Evolutionary conservation across 768 basidiomycete species (phyloP).

Genomic region (Hericium alpestre): DNA sequence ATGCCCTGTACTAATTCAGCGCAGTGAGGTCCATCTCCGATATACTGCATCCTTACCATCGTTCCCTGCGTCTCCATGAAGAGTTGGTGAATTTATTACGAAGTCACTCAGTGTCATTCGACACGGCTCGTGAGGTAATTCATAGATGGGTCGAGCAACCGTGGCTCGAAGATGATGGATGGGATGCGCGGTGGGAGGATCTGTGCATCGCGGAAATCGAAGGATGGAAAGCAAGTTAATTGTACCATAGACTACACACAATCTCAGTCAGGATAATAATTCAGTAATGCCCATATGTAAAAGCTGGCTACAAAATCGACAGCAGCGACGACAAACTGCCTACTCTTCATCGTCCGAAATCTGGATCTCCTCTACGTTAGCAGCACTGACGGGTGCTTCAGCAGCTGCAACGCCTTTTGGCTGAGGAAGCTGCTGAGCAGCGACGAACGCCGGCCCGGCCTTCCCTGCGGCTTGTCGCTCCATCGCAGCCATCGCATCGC

Average conservation of each 20-base stretch:
- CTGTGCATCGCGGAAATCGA: slow-evolving; percentile 70
- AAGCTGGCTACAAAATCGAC: too few species aligned
- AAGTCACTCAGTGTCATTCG: slow-evolving; percentile 58
- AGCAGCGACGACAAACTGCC: slow-evolving; percentile 8
- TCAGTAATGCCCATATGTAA: not conserved
- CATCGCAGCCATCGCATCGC: slow-evolving; percentile 82
- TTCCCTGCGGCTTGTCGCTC: slow-evolving; percentile 51
- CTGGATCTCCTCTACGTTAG: slow-evolving; percentile 77
- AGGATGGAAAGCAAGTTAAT: slow-evolving; percentile 37
- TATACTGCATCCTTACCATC: slow-evolving; percentile 55
- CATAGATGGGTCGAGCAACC: slow-evolving; percentile 62
- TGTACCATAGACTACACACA: not conserved
- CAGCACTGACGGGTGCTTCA: slow-evolving; percentile 21
- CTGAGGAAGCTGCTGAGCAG: slow-evolving; percentile 49
- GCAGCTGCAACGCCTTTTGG: slow-evolving; percentile 26
- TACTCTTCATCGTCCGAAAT: slow-evolving; percentile 76
- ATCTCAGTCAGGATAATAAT: not conserved
- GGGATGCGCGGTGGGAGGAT: slow-evolving; percentile 70
- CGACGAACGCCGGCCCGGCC: slow-evolving; percentile 62
- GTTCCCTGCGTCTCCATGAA: slow-evolving; percentile 46
- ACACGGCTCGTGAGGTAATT: slow-evolving; percentile 52
- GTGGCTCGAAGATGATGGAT: slow-evolving; percentile 54
- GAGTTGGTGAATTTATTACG: slow-evolving; percentile 49
- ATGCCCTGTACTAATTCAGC: not conserved
- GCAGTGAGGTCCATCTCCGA: slow-evolving; percentile 46